A percentile compares a stretch with the other conserved stretches of the same genome.
Conservation (phyloP, 805 yeast genomes). For the Kodamaea hsintzibuensis region DNA sequence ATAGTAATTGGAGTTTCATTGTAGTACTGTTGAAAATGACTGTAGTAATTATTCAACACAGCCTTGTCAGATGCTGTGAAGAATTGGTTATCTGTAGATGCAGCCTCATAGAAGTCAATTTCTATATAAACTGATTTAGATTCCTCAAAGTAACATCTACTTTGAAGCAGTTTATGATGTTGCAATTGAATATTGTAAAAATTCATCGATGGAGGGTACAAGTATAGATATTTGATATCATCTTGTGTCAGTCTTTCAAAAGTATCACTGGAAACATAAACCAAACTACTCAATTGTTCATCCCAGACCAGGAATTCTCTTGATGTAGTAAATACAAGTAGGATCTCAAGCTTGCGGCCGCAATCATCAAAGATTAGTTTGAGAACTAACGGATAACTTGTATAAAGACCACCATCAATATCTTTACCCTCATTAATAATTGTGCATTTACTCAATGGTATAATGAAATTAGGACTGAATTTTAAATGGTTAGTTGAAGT, state of each 20-base stretch:
- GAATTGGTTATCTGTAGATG: background rate
- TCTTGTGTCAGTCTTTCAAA: conserved; percentile 18
- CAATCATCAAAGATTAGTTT: conserved; percentile 50
- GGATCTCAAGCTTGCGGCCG: conserved; percentile 45
- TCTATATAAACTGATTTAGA: background rate
- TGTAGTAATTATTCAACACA: background rate
- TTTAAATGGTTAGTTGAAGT: conserved; percentile 1
- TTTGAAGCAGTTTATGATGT: background rate
- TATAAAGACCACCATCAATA: conserved; percentile 29
- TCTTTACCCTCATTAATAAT: conserved; percentile 24
- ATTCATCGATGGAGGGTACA: conserved; percentile 17
- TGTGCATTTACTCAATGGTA: conserved; percentile 45
- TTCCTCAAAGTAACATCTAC: conserved; percentile 9
- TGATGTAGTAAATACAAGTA: conserved; percentile 31
- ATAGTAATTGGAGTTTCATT: conserved; percentile 7
- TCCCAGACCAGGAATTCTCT: conserved; percentile 46
- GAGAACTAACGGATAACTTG: conserved; percentile 32
- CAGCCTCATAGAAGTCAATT: background rate
- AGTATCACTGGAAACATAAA: conserved; percentile 17
- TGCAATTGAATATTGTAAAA: conserved; percentile 21
- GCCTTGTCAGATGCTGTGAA: background rate
- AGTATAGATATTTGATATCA: conserved; percentile 7
- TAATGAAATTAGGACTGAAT: conserved; percentile 43
- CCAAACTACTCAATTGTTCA: conserved; percentile 19
- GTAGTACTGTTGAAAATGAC: background rate